Base-by-base conservation (phyloP, 2,329 filamentous ascomycete species). In the Diaporthe vaccinii region DNA sequence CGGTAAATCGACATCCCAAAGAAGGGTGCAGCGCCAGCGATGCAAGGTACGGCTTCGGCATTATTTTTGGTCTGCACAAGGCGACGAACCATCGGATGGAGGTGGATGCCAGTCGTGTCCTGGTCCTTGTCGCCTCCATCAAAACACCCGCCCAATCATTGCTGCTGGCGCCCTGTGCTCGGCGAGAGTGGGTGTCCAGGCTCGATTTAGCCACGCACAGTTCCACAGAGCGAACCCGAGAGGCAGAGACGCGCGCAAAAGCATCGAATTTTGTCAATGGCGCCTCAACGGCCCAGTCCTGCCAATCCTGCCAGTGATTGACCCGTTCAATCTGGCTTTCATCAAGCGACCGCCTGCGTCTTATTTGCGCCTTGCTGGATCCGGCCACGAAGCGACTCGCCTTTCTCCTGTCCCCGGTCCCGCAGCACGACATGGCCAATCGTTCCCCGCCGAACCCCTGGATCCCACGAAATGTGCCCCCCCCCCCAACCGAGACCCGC, bases 361-460 rank as follows among this genome's bases (percentile, higher is more conserved):
- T 55, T 55, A 55, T 55, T 55, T 41, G 65, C 65, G 49, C 65
- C 65, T 55, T 55, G 49, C 65, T 53, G 46, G 65, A 55, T 69
- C 65, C 65, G 65, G 65, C 65, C 65, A 55, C 46, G 46, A 69
- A 10, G 65, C 65, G 65, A 69, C 65, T 55, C 65, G 65, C 65
- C 65, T 55, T 55, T 69, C 65, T 69, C 65, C 65, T 69, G 49
- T 39, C 65, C 49, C 65, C 49, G 34, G 49, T 55, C 49, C 49
- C 49, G 46, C 49, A 69, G 65, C 49, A 69, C 65, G 49, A 41
- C 46, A 55, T 55, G 65, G 34, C 72, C 75, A 76, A 76, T 76
- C 75, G 74, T 72, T 69, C 62, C 71, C 61, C 75, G 59, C 73
- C 28, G 44, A 31, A 44, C 75, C 75, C 75, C 73, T 76, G 75